A percentile compares a stretch with the other conserved stretches of the same genome.
Evolutionary conservation across 2,329 filamentous ascomycete species (phyloP).

Genomic region (Epichloe aotearoae): DNA sequence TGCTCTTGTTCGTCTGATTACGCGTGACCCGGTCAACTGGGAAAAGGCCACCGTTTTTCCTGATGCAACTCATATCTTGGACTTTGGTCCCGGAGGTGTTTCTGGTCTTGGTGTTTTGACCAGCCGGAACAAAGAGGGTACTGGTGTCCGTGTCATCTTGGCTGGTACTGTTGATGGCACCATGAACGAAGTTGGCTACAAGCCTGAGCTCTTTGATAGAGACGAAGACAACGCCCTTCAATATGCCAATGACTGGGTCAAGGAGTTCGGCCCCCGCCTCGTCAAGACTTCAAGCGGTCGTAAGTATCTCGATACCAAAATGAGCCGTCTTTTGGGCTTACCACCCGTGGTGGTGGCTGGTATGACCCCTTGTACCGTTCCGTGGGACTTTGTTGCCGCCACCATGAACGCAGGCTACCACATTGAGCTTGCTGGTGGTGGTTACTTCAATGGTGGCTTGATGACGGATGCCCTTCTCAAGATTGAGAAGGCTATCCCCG

Average conservation of each 20-base stretch:
- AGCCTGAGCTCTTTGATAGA: slow-evolving; percentile 92
- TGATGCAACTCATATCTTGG: slow-evolving; percentile 81
- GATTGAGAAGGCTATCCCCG: slow-evolving; percentile 72
- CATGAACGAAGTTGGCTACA: slow-evolving; percentile 86
- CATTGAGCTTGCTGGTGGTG: slow-evolving; percentile 79
- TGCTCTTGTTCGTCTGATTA: slow-evolving; percentile 80
- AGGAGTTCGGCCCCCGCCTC: slow-evolving; percentile 86
- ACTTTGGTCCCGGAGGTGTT: slow-evolving; percentile 94
- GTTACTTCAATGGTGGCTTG: slow-evolving; percentile 70
- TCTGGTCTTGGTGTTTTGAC: slow-evolving; percentile 92
- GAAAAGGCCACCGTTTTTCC: slow-evolving; percentile 88
- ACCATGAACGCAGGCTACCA: slow-evolving; percentile 95
- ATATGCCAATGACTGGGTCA: slow-evolving; percentile 94
- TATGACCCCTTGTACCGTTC: slow-evolving; percentile 84
- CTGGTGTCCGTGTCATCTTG: slow-evolving; percentile 89
- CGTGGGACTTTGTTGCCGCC: slow-evolving; percentile 83
- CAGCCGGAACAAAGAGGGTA: slow-evolving; percentile 98
- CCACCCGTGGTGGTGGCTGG: slow-evolving; percentile 84
- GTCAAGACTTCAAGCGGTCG: slow-evolving; percentile 80
- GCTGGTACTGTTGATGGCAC: slow-evolving; percentile 88
- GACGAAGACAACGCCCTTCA: slow-evolving; percentile 91
- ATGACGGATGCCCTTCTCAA: slow-evolving; percentile 76
- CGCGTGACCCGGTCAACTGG: slow-evolving; percentile 88
- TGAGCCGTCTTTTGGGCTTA: slow-evolving; percentile 74
- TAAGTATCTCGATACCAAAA: slow-evolving; percentile 92